These are phyloP conservation scores for Fusarium sp. DNA, from an alignment of 2,329 filamentous ascomycete species.

Conservation along the genomic window DNA sequence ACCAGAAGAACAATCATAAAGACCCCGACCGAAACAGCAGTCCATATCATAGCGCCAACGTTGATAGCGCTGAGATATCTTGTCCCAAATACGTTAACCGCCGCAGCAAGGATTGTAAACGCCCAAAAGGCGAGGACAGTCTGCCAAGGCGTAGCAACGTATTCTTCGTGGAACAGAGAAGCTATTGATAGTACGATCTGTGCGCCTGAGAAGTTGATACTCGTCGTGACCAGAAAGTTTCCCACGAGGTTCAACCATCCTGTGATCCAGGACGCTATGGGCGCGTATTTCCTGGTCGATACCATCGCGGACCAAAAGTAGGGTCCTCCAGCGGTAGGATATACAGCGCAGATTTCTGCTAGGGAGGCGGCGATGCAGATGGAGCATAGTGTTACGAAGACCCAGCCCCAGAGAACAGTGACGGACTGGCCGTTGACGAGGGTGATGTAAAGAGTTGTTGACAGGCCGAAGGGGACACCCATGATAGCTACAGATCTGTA, in stretches of 20 bases:
- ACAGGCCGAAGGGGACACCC: slow-evolving; percentile 62
- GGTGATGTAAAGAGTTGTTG: slow-evolving; percentile 60
- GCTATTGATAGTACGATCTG: slow-evolving; percentile 76
- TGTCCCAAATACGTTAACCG: slow-evolving; percentile 73
- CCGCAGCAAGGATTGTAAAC: slow-evolving; percentile 71
- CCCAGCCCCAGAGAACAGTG: slow-evolving; percentile 78
- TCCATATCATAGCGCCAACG: slow-evolving; percentile 62
- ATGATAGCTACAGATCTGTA: slow-evolving; percentile 60
- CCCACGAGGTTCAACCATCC: slow-evolving; percentile 80
- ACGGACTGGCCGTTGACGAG: slow-evolving; percentile 79
- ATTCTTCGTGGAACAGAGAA: slow-evolving; percentile 70
- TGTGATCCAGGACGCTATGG: slow-evolving; percentile 72
- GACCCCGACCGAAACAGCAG: slow-evolving; percentile 57
- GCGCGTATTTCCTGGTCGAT: slow-evolving; percentile 66
- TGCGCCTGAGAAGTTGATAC: slow-evolving; percentile 77
- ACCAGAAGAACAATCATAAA: slow-evolving; percentile 73
- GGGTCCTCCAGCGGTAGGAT: slow-evolving; percentile 69
- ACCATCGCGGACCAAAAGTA: slow-evolving; percentile 82
- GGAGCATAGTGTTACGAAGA: slow-evolving; percentile 74
- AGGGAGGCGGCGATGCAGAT: slow-evolving; percentile 77
- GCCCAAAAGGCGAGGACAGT: slow-evolving; percentile 80
- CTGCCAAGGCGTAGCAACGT: slow-evolving; percentile 72
- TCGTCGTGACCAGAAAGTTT: slow-evolving; percentile 77
- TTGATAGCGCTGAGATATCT: slow-evolving; percentile 73
- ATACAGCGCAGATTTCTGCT: slow-evolving; percentile 79